Percentiles rank a stretch among this genome's conserved stretches.
These are phyloP conservation scores for Salix arbutifolia DNA, from an alignment of 345 rosid species.

Conservation along the genomic window DNA sequence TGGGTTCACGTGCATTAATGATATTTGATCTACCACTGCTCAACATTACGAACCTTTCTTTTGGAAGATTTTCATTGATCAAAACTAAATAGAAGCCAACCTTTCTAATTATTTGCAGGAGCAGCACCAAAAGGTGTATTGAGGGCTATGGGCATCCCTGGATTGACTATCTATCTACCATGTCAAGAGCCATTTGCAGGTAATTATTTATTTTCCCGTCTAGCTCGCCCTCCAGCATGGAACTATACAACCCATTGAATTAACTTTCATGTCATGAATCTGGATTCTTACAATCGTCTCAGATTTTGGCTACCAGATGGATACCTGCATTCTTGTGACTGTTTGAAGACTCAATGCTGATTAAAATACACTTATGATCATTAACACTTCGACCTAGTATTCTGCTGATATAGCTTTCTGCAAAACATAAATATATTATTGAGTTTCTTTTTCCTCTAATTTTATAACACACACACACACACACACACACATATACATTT, in stretches of 20 bases:
- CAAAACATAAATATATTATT: too few relatives aligned
- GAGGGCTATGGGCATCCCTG: constrained; percentile 46
- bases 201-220: constrained; percentile 9
- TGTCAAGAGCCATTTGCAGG: constrained; percentile 78
- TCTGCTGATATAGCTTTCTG: not conserved
- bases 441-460: too few relatives aligned
- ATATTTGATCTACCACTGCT: too few relatives aligned
- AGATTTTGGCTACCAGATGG: not conserved
- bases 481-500: not conserved
- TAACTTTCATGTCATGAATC: not conserved
- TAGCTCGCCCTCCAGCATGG: not conserved
- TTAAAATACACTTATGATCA: not conserved
- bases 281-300: not conserved
- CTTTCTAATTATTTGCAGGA: constrained; percentile 30
- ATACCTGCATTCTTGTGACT: not conserved
- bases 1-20: too few relatives aligned
- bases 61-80: not conserved
- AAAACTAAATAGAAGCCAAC: not conserved
- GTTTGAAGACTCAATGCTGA: not conserved
- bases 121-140: constrained; percentile 64
- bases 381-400: not conserved
- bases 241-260: not conserved
- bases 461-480: not conserved
- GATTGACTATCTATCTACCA: constrained; percentile 61
- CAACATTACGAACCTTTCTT: too few relatives aligned